phyloP scores from a whole-genome alignment of 2,329 filamentous ascomycete genomes.

The Aspergillus carbonarius region DNA sequence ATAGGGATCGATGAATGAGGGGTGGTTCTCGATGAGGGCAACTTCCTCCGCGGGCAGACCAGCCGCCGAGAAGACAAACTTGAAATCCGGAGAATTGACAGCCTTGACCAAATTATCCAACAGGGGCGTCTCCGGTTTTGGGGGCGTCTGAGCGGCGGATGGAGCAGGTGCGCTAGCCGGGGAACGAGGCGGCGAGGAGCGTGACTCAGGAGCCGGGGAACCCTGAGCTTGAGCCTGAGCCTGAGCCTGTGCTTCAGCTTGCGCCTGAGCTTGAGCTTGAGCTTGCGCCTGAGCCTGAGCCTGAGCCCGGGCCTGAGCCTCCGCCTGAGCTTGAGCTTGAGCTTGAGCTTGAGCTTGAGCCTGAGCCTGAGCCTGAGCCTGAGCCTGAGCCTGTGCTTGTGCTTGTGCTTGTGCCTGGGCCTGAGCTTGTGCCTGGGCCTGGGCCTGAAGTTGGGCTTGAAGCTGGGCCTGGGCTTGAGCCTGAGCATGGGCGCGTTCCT shows the following conservation, averaged over 20 bases:
- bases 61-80: constrained; percentile 54
- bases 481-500: constrained; percentile 20
- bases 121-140: constrained; percentile 29
- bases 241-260: neutral
- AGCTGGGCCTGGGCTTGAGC: neutral
- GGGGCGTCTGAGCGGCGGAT: constrained; percentile 16
- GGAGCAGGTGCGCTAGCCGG: neutral
- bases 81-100: constrained; percentile 51
- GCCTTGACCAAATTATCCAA: constrained; percentile 47
- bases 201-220: constrained; percentile 23
- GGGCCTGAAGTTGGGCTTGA: neutral
- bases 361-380: neutral
- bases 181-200: constrained; percentile 22
- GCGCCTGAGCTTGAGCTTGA: neutral
- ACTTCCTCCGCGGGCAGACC: constrained; percentile 50
- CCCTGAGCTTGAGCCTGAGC: constrained; percentile 13
- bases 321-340: neutral
- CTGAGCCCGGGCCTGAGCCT: neutral
- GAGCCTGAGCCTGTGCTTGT: neutral
- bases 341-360: constrained; percentile 3
- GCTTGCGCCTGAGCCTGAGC: neutral
- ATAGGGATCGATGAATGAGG: constrained; percentile 77
- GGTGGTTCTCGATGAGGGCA: constrained; percentile 58
- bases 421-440: neutral
- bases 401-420: neutral